Percentiles rank a stretch among this genome's conserved stretches.
phyloP scores from a whole-genome alignment of 192 early-diverging fungal species.

The Funneliformis geosporum region DNA sequence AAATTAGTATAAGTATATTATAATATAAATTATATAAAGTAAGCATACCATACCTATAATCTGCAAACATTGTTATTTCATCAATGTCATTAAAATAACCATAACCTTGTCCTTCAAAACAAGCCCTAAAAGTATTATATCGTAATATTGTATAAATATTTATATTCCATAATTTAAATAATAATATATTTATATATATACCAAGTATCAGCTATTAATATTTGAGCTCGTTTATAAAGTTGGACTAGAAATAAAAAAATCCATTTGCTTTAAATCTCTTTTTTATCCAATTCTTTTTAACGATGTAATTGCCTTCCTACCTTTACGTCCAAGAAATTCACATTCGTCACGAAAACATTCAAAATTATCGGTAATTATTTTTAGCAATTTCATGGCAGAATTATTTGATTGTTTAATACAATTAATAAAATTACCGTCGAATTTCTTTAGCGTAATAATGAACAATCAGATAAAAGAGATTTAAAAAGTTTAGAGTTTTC shows the following conservation, averaged over 20 bases:
- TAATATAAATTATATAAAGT: not conserved
- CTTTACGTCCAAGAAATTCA: constrained; percentile 55
- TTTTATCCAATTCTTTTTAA: not conserved
- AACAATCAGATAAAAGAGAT: not conserved
- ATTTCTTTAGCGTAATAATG: constrained; percentile 42
- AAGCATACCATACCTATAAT: constrained; percentile 55
- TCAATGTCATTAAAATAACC: constrained; percentile 77
- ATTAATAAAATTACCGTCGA: constrained; percentile 64
- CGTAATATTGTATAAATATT: not conserved
- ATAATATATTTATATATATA: constrained; percentile 14
- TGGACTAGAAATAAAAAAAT: constrained; percentile 46
- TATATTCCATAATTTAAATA: not conserved
- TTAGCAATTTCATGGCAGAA: constrained; percentile 59
- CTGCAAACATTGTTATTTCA: constrained; percentile 87
- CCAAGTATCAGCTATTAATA: constrained; percentile 83
- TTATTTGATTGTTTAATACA: constrained; percentile 51
- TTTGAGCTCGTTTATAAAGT: constrained; percentile 82
- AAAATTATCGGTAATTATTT: constrained; percentile 60
- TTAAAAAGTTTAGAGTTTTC: not conserved
- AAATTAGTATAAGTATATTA: too few relatives aligned
- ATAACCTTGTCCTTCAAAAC: constrained; percentile 67
- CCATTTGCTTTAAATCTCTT: too few relatives aligned
- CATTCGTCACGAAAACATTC: constrained; percentile 67
- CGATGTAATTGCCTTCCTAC: constrained; percentile 27
- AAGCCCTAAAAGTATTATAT: constrained; percentile 54